Evolutionary conservation across 2,329 filamentous ascomycete genomes (phyloP).

Genomic region (Cercospora zeae-maydis): DNA sequence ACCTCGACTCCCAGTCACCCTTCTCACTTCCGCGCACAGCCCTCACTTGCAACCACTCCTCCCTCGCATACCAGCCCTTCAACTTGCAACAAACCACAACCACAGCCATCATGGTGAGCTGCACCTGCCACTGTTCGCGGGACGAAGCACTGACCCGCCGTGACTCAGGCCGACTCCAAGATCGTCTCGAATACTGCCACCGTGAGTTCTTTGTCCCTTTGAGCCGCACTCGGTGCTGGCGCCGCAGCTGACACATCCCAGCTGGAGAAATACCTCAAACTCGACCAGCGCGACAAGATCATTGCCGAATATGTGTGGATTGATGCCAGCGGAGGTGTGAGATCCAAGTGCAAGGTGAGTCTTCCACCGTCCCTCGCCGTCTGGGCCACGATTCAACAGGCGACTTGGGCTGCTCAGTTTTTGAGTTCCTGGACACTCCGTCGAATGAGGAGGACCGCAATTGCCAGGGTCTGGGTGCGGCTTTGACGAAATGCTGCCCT

Average conservation of each 20-base stretch:
- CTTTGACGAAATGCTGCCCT: slow-evolving; percentile 20
- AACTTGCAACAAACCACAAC: not conserved
- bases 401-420: not conserved
- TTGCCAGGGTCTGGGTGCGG: slow-evolving; percentile 14
- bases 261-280: slow-evolving; percentile 87
- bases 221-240: not conserved
- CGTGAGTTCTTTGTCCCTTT: slow-evolving; percentile 37
- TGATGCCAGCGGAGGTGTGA: slow-evolving; percentile 74
- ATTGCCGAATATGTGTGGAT: slow-evolving; percentile 99
- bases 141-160: slow-evolving; percentile 4
- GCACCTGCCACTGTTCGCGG: not conserved
- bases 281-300: slow-evolving; percentile 82
- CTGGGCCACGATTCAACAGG: not conserved
- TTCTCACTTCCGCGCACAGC: slow-evolving; percentile 5
- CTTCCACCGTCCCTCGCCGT: not conserved
- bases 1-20: not conserved
- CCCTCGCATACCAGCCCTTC: not conserved
- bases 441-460: slow-evolving; percentile 6
- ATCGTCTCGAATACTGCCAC: slow-evolving; percentile 48
- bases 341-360: slow-evolving; percentile 95
- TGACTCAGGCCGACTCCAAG: slow-evolving; percentile 24
- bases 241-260: slow-evolving; percentile 41
- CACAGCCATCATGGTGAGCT: slow-evolving; percentile 16
- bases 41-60: slow-evolving; percentile 1
- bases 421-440: slow-evolving; percentile 9